phyloP scores from a whole-genome alignment of 106 monocot genomes.

The Dioscorea zingiberensis region DNA sequence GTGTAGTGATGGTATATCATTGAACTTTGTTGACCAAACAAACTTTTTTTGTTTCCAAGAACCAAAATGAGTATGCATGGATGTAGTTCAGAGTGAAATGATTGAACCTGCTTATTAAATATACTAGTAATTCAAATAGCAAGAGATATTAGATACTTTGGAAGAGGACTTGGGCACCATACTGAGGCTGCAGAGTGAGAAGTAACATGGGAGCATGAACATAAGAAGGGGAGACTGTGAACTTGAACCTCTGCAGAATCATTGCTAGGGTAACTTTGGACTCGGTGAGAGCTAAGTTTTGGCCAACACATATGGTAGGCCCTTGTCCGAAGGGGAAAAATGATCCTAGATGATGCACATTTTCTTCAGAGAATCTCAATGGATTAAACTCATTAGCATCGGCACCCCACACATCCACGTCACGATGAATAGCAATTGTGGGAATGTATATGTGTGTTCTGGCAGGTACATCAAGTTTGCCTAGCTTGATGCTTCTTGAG shows the following conservation, averaged over 20 bases:
- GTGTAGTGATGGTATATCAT: too few relatives aligned
- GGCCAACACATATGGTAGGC: slow-evolving; percentile 57
- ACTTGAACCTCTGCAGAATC: slow-evolving; percentile 53
- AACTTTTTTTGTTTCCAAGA: too few relatives aligned
- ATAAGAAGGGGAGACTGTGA: slow-evolving; percentile 55
- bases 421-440: slow-evolving; percentile 40
- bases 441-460: slow-evolving; percentile 50
- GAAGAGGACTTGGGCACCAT: slow-evolving; percentile 57
- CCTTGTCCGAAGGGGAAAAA: slow-evolving; percentile 70
- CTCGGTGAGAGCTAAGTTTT: slow-evolving; percentile 66
- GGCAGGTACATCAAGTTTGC: slow-evolving; percentile 34
- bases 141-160: slow-evolving; percentile 22
- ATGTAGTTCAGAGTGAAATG: too few relatives aligned
- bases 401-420: slow-evolving; percentile 54
- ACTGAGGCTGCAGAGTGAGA: slow-evolving; percentile 61
- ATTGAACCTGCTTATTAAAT: too few relatives aligned
- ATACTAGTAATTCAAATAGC: background rate
- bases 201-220: slow-evolving; percentile 62
- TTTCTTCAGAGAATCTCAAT: slow-evolving; percentile 36
- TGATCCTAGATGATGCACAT: slow-evolving; percentile 22
- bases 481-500: slow-evolving; percentile 33
- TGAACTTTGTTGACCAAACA: too few relatives aligned
- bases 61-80: too few relatives aligned
- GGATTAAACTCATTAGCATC: slow-evolving; percentile 74
- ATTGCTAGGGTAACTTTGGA: slow-evolving; percentile 60